A percentile compares a stretch with the other conserved stretches of the same genome.
Evolutionary conservation across 179 eudicot genomes (phyloP).

Genomic region (Drosera spatulata): DNA sequence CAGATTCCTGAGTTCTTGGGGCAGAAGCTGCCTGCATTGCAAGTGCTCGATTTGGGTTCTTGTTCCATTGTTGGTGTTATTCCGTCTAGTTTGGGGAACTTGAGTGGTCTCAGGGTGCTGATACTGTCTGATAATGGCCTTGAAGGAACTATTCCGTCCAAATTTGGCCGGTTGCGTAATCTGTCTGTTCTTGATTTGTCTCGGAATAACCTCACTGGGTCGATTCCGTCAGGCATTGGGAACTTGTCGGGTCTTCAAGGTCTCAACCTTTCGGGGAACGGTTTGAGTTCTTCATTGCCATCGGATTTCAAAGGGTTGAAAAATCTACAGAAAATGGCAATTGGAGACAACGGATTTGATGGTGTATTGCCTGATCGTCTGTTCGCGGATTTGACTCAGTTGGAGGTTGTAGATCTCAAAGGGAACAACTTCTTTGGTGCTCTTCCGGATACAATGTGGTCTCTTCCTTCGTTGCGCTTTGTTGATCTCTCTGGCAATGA

Average conservation of each 20-base stretch:
- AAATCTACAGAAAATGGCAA: conserved; percentile 40
- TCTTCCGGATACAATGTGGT: conserved; percentile 43
- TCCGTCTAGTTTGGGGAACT: conserved; percentile 65
- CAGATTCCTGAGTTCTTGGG: conserved; percentile 86
- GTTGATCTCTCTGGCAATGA: conserved; percentile 59
- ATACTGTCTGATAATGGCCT: conserved; percentile 50
- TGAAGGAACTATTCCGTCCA: conserved; percentile 53
- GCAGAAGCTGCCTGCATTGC: conserved; percentile 26
- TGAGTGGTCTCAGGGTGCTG: conserved; percentile 35
- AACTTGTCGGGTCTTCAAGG: conserved; percentile 26
- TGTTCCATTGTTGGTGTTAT: conserved; percentile 54
- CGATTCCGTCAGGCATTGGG: conserved; percentile 47
- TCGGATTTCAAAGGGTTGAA: conserved; percentile 48
- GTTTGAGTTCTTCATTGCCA: conserved; percentile 35
- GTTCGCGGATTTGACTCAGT: conserved; percentile 38
- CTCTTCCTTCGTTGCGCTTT: conserved; percentile 26
- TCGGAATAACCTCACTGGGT: conserved; percentile 41
- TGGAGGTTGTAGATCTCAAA: conserved; percentile 50
- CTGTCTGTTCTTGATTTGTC: conserved; percentile 81
- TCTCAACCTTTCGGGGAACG: conserved; percentile 48
- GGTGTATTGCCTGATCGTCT: conserved; percentile 51
- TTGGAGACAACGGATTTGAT: conserved; percentile 47
- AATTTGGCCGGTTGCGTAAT: conserved; percentile 43
- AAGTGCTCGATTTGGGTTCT: conserved; percentile 74
- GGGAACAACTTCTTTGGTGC: conserved; percentile 57